These are phyloP conservation scores for Hemileccinum impolitum DNA, from an alignment of 768 basidiomycete genomes.

Conservation along the genomic window DNA sequence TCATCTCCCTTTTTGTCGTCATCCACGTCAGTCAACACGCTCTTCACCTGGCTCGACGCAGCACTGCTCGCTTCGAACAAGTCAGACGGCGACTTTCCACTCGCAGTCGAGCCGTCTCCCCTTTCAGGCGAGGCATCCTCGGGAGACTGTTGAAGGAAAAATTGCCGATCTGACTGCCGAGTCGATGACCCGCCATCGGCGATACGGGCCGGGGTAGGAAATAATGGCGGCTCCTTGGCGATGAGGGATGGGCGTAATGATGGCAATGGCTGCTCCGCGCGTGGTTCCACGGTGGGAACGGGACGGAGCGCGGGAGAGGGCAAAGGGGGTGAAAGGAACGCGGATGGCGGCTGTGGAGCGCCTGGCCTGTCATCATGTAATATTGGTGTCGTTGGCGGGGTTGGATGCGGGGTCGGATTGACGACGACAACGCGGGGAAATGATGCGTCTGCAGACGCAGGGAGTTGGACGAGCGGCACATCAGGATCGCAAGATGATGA, in stretches of 20 bases:
- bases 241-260: conserved; percentile 15
- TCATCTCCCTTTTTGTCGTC: conserved; percentile 19
- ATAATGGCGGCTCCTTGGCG: conserved; percentile 1
- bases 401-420: conserved; percentile 75
- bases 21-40: conserved; percentile 18
- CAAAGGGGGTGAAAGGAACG: conserved; percentile 29
- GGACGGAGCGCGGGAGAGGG: conserved; percentile 23
- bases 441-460: conserved; percentile 23
- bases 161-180: conserved; percentile 39
- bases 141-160: conserved; percentile 46
- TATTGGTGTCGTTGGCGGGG: conserved; percentile 69
- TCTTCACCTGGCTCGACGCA: conserved; percentile 31
- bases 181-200: conserved; percentile 26
- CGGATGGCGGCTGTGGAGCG: conserved; percentile 24
- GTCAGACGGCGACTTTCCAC: conserved; percentile 33
- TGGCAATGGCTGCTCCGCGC: conserved; percentile 14
- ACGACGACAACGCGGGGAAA: conserved; percentile 65
- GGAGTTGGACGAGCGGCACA: conserved; percentile 29
- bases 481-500: conserved; percentile 11
- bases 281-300: not conserved
- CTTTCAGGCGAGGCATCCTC: conserved; percentile 37
- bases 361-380: conserved; percentile 26
- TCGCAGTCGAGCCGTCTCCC: conserved; percentile 28
- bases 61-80: conserved; percentile 34
- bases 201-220: conserved; percentile 8